These are phyloP conservation scores for Tetrahymena thermophila DNA, from an alignment of 73 alveolate genomes.

Conservation along the genomic window DNA sequence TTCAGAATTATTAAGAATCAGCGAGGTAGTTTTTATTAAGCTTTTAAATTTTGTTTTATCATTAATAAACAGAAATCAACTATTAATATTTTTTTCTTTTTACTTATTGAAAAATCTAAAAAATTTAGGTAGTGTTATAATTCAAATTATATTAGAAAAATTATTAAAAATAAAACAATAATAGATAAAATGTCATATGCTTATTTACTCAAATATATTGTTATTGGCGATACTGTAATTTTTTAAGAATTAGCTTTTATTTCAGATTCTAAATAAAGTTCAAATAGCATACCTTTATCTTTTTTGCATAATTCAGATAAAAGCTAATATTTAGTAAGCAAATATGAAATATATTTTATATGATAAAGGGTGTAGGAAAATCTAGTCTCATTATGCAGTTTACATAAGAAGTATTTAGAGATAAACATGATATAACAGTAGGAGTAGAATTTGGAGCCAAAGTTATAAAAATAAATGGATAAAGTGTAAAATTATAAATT, in stretches of 20 bases:
- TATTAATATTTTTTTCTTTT: too few species aligned
- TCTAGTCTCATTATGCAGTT: slow-evolving; percentile 82
- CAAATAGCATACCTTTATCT: not conserved
- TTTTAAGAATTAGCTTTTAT: not conserved
- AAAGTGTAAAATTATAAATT: slow-evolving; percentile 62
- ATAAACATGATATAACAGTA: slow-evolving; percentile 80
- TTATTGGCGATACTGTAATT: slow-evolving; percentile 46
- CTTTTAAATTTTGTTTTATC: not conserved
- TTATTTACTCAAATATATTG: slow-evolving; percentile 36
- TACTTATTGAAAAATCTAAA: not conserved
- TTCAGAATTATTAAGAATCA: not conserved
- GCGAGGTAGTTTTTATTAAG: too few species aligned
- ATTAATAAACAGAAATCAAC: not conserved
- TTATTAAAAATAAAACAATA: too few species aligned
- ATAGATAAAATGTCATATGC: slow-evolving; percentile 34
- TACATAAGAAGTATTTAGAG: slow-evolving; percentile 75
- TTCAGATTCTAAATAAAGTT: not conserved
- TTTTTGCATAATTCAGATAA: not conserved
- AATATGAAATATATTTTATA: not conserved
- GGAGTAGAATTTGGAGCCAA: slow-evolving; percentile 95
- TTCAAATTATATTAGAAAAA: not conserved
- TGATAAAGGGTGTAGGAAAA: slow-evolving; percentile 80
- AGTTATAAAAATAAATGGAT: slow-evolving; percentile 61
- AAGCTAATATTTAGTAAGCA: not conserved
- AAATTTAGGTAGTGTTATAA: not conserved